A percentile compares a stretch with the other conserved stretches of the same genome.
Conservation (phyloP, 2,329 filamentous ascomycete species). For the Neofusicoccum sp. region DNA sequence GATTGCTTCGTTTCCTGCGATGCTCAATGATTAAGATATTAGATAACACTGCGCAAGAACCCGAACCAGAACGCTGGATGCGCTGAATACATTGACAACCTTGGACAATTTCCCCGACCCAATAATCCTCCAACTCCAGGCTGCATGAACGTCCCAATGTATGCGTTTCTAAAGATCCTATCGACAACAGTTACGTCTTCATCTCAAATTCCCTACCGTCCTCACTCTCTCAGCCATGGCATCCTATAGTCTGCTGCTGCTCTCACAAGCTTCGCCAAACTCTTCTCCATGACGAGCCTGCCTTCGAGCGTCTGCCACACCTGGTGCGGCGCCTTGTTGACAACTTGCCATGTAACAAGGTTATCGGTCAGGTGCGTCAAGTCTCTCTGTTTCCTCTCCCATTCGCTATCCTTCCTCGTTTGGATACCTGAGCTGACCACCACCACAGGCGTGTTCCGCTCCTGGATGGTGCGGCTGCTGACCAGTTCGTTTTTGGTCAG, state of each 20-base stretch:
- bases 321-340: slow-evolving; percentile 78
- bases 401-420: slow-evolving; percentile 64
- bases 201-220: not conserved
- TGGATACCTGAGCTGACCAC: slow-evolving; percentile 79
- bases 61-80: no score
- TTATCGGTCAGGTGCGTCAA: slow-evolving; percentile 77
- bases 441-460: slow-evolving; percentile 69
- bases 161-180: not conserved
- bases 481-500: slow-evolving; percentile 80
- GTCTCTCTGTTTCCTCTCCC: slow-evolving; percentile 84
- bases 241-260: slow-evolving; percentile 22
- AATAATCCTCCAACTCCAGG: not conserved
- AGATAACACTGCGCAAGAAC: no score
- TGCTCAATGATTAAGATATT: no score
- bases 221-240: slow-evolving; percentile 4
- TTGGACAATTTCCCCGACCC: not conserved
- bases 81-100: no score
- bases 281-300: slow-evolving; percentile 72
- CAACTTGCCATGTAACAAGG: slow-evolving; percentile 79
- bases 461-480: slow-evolving; percentile 76
- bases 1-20: no score
- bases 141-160: not conserved
- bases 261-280: slow-evolving; percentile 67
- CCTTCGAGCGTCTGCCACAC: slow-evolving; percentile 79
- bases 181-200: not conserved